phyloP scores from a whole-genome alignment of 139 green algal genomes.

The Raphidocelis subcapitata region DNA sequence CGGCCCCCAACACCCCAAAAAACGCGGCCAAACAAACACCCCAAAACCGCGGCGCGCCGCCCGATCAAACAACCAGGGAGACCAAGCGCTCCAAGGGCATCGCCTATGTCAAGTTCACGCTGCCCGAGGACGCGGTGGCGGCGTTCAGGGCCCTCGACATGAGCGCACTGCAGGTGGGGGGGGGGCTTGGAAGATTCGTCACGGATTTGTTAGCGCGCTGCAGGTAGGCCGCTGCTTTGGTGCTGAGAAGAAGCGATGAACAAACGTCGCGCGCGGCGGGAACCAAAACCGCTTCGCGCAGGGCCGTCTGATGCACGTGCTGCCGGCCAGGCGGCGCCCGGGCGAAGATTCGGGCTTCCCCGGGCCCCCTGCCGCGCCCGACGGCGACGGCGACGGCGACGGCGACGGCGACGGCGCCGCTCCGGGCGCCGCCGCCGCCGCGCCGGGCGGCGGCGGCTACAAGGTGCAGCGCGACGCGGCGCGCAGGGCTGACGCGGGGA shows the following conservation, averaged over 20 bases:
- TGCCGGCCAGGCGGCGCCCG: slow-evolving; percentile 69
- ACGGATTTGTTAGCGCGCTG: too few relatives aligned
- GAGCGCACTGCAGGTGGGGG: slow-evolving; percentile 57
- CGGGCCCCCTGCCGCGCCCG: too few relatives aligned
- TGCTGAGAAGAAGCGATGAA: too few relatives aligned
- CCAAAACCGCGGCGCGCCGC: too few relatives aligned
- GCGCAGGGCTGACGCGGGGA: slow-evolving; percentile 68
- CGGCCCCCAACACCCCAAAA: too few relatives aligned
- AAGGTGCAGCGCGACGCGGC: slow-evolving; percentile 65
- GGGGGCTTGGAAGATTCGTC: neutral
- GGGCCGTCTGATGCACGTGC: slow-evolving; percentile 92
- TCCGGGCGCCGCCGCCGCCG: neutral
- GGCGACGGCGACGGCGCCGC: neutral
- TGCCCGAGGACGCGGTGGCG: slow-evolving; percentile 69
- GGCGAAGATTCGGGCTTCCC: too few relatives aligned
- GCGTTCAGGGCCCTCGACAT: slow-evolving; percentile 63
- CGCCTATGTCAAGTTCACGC: slow-evolving; percentile 82
- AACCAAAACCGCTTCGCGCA: too few relatives aligned
- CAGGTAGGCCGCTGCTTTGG: too few relatives aligned
- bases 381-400: slow-evolving; percentile 7
- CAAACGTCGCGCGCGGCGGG: too few relatives aligned
- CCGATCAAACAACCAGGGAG: slow-evolving; percentile 4
- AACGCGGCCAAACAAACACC: too few relatives aligned
- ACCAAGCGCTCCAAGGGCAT: slow-evolving; percentile 76
- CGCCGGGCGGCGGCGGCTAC: slow-evolving; percentile 24